Conservation (phyloP, 495 filamentous ascomycete genomes). For the Aspergillus sparsus region DNA sequence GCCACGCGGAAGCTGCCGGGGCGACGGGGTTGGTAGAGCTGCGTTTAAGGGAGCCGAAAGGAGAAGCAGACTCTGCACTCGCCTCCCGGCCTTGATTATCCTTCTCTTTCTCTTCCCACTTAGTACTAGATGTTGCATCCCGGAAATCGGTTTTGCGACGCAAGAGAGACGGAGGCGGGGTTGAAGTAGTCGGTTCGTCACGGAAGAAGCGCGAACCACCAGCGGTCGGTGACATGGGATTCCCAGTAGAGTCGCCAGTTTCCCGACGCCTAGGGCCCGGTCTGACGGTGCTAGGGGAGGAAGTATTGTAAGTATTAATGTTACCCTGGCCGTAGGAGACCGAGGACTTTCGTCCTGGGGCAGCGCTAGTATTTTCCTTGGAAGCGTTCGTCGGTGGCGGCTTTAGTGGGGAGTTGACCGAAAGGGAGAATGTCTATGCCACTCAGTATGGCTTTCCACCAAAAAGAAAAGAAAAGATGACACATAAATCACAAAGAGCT, state of each 20-base stretch:
- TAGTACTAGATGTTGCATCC: conserved; percentile 43
- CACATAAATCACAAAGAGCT: not conserved
- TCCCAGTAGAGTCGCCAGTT: conserved; percentile 70
- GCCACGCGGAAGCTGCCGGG: conserved; percentile 70
- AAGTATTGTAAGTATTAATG: conserved; percentile 46
- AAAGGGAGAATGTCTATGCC: conserved; percentile 68
- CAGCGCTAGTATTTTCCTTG: conserved; percentile 65
- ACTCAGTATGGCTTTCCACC: conserved; percentile 25
- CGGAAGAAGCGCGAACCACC: conserved; percentile 55
- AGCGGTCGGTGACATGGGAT: conserved; percentile 60
- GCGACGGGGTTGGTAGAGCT: conserved; percentile 66
- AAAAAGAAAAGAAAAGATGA: conserved; percentile 17
- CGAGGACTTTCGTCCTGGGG: conserved; percentile 72
- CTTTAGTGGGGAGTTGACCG: conserved; percentile 92
- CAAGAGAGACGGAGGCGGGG: conserved; percentile 66
- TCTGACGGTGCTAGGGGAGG: conserved; percentile 64
- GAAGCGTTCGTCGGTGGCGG: conserved; percentile 68
- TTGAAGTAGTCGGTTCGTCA: conserved; percentile 60
- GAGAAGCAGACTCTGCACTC: conserved; percentile 45
- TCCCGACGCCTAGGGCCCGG: conserved; percentile 79
- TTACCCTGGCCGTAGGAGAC: conserved; percentile 61
- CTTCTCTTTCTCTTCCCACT: conserved; percentile 46
- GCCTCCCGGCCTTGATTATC: conserved; percentile 42
- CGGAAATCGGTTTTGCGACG: conserved; percentile 72
- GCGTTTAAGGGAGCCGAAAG: conserved; percentile 67